Conservation (phyloP, 257 asterid genomes). For the Forsythia viridissima region DNA sequence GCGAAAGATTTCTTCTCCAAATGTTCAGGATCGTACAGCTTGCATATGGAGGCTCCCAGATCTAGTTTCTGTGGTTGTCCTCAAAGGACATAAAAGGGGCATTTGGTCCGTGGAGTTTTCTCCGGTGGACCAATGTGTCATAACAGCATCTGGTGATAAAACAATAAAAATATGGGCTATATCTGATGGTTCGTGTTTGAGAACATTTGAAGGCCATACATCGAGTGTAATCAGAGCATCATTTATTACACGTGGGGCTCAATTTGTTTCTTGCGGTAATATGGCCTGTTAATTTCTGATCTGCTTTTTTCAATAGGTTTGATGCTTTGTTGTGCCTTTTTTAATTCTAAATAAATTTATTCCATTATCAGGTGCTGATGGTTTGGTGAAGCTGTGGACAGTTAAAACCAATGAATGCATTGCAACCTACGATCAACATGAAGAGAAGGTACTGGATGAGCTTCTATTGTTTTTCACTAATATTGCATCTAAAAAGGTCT, state of each 20-base stretch:
- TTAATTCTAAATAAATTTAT: slow-evolving; percentile 15
- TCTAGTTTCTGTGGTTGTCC: slow-evolving; percentile 68
- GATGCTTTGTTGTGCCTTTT: slow-evolving; percentile 14
- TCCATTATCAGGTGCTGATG: slow-evolving; percentile 79
- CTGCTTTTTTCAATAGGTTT: slow-evolving; percentile 1
- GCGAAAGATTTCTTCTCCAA: slow-evolving; percentile 13
- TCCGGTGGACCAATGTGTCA: slow-evolving; percentile 95
- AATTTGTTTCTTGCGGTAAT: slow-evolving; percentile 88
- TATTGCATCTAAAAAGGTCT: neutral
- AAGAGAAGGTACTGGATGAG: slow-evolving; percentile 68
- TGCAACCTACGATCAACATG: slow-evolving; percentile 96
- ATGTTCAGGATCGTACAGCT: slow-evolving; percentile 91
- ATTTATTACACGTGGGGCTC: slow-evolving; percentile 87
- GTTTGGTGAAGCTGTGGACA: slow-evolving; percentile 97
- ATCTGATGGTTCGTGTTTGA: slow-evolving; percentile 88
- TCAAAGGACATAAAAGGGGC: slow-evolving; percentile 96
- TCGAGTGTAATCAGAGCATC: slow-evolving; percentile 90
- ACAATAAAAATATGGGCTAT: slow-evolving; percentile 93
- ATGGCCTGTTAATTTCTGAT: slow-evolving; percentile 17
- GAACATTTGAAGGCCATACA: slow-evolving; percentile 94
- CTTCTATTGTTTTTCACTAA: slow-evolving; percentile 2
- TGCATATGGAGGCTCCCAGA: slow-evolving; percentile 94
- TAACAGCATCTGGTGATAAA: slow-evolving; percentile 96
- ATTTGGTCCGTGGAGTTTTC: slow-evolving; percentile 99
- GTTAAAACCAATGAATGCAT: slow-evolving; percentile 84